Conservation (phyloP, 345 rosid species). For the Firmiana major region DNA sequence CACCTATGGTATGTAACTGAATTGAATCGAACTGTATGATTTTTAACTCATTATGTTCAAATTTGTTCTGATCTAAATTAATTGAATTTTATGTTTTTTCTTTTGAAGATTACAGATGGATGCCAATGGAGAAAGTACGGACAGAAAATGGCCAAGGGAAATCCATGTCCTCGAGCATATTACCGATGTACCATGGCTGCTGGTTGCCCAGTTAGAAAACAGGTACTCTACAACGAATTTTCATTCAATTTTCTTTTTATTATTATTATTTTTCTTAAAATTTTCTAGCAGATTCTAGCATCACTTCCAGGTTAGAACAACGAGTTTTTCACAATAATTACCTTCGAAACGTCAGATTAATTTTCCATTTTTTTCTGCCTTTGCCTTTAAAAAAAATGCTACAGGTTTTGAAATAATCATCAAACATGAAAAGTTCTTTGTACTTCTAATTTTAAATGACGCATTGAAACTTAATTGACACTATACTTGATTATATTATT, state of each 20-base stretch:
- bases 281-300: neutral
- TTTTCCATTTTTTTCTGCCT: neutral
- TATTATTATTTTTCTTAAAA: too few species aligned
- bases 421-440: neutral
- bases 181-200: constrained; percentile 80
- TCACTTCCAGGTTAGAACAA: neutral
- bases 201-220: constrained; percentile 79
- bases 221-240: constrained; percentile 24
- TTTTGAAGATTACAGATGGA: constrained; percentile 55
- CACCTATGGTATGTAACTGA: constrained; percentile 23
- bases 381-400: neutral
- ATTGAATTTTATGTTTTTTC: neutral
- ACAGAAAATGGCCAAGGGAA: constrained; percentile 79
- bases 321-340: neutral
- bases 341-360: neutral
- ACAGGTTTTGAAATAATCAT: neutral
- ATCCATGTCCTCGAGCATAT: constrained; percentile 79
- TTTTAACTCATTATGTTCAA: neutral
- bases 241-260: neutral
- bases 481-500: neutral
- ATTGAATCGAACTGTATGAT: neutral
- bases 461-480: neutral
- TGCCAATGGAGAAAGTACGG: constrained; percentile 84
- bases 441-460: neutral
- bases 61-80: neutral